Conservation (phyloP, 345 rosid species). For the Schrenkiella parvula region DNA sequence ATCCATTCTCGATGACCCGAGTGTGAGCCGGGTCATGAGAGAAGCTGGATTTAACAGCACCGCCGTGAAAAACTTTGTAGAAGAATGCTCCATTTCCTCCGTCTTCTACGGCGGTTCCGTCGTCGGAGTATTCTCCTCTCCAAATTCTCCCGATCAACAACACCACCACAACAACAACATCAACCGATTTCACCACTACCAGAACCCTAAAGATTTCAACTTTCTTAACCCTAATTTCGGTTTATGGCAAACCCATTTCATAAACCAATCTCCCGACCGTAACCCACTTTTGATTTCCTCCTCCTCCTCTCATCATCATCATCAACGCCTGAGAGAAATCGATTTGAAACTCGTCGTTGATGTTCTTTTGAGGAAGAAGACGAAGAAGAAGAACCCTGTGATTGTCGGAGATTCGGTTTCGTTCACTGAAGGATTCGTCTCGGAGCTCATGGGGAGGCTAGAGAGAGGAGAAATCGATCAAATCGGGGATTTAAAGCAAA, state of each 20-base stretch:
- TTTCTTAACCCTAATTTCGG: conserved; percentile 41
- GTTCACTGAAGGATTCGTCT: conserved; percentile 49
- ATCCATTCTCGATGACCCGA: conserved; percentile 78
- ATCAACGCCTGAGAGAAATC: conserved; percentile 39
- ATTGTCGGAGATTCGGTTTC: conserved; percentile 66
- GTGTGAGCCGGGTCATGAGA: conserved; percentile 88
- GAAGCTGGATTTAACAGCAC: conserved; percentile 92
- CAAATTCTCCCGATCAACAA: conserved; percentile 57
- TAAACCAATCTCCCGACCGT: conserved; percentile 46
- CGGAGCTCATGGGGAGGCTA: conserved; percentile 51
- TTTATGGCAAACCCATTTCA: conserved; percentile 66
- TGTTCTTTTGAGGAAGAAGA: conserved; percentile 52
- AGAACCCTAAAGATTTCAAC: conserved; percentile 36
- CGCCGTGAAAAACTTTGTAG: conserved; percentile 65
- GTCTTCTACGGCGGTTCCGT: conserved; percentile 47
- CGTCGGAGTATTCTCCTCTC: conserved; percentile 81
- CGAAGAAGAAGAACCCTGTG: conserved; percentile 60
- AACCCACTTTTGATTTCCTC: conserved; percentile 39
- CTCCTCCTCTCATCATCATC: conserved; percentile 4
- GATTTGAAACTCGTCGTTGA: conserved; percentile 66
- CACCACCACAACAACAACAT: conserved; percentile 8
- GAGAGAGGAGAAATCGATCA: conserved; percentile 70
- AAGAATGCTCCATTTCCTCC: conserved; percentile 60
- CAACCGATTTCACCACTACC: conserved; percentile 27
- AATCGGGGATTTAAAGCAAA: conserved; percentile 42